Percentiles rank a stretch among this genome's conserved stretches.
phyloP scores from a whole-genome alignment of 1,139 yeast species.

The Geotrichum klebahnii region DNA sequence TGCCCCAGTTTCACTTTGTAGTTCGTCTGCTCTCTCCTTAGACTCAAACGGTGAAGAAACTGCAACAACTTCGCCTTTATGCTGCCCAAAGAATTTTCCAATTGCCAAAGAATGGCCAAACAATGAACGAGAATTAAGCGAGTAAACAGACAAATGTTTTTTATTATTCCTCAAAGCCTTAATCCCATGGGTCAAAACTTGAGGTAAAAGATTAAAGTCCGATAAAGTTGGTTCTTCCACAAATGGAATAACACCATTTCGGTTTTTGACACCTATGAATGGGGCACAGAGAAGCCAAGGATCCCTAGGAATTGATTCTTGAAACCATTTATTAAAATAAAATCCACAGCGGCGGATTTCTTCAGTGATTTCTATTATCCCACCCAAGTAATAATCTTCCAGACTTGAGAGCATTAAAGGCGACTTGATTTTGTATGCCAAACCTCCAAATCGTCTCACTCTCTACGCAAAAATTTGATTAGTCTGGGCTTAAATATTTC shows the following conservation, averaged over 20 bases:
- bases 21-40: not conserved
- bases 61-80: conserved; percentile 41
- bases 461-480: not conserved
- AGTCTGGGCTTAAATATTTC: not conserved
- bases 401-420: conserved; percentile 45
- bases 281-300: conserved; percentile 47
- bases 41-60: conserved; percentile 50
- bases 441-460: conserved; percentile 2
- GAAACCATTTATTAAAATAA: conserved; percentile 44
- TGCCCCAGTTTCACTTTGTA: conserved; percentile 11
- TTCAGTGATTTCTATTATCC: conserved; percentile 45
- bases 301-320: conserved; percentile 32
- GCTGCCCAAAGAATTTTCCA: conserved; percentile 42
- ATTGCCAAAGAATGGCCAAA: conserved; percentile 45
- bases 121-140: conserved; percentile 9
- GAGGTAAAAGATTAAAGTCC: not conserved
- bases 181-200: not conserved
- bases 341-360: conserved; percentile 42
- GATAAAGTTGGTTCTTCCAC: not conserved
- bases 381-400: conserved; percentile 51
- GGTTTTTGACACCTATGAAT: conserved; percentile 32
- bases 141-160: not conserved
- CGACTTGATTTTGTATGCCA: conserved; percentile 31
- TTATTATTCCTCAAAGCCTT: not conserved
- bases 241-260: not conserved